Evolutionary conservation across 2,329 filamentous ascomycete species (phyloP), one percentile per base, ranked within the genome.

Genomic region (Teratosphaeria destructans): DNA sequence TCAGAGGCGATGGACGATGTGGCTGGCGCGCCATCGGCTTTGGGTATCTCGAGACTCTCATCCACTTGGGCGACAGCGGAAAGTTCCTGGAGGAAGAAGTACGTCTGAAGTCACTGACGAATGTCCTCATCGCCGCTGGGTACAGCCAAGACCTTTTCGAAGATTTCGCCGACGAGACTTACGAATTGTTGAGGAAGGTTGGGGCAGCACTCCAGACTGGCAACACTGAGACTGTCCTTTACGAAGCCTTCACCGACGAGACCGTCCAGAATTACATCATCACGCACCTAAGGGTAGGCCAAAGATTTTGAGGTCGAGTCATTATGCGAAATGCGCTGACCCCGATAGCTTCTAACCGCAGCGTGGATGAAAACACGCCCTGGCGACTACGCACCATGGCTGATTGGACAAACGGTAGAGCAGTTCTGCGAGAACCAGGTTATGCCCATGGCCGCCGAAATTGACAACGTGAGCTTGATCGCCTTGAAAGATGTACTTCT

Each of bases 11-110:
- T 76, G 94, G 94, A 61, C 95, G 95, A 72, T 97, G 94, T 76
- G 94, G 93, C 69, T 97, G 94, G 93, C 85, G 93, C 23, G 94
- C 93, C 57, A 88, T 96, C 71, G 91, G 87, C 27, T 99, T 95
- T 74, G 86, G 86, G 64, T 97, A 96, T 74, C 96, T 95, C 71
- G 94, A 99, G 75, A 87, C 85, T 54, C 81, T 97, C 58, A 79
- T 93, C 67, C 83, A 84, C 64, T 77, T 82, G 54, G 85, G 84
- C 66, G 85, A 90, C 71, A 77, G 78, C 60, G 77, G 78, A 63
- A 83, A 85, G 65, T 79, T 95, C 60, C 79, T 85, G 39, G 81
- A 81, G 65, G 93, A 97, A 74, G 78, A 85, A 59, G 80, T 81
- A 27, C 86, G 93, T 39, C 80, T 97, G 58, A 83, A 81, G 62